Percentiles rank a stretch among this genome's conserved stretches.
These are phyloP conservation scores for Tulasnella sp. DNA, from an alignment of 768 basidiomycete genomes.

Conservation along the genomic window DNA sequence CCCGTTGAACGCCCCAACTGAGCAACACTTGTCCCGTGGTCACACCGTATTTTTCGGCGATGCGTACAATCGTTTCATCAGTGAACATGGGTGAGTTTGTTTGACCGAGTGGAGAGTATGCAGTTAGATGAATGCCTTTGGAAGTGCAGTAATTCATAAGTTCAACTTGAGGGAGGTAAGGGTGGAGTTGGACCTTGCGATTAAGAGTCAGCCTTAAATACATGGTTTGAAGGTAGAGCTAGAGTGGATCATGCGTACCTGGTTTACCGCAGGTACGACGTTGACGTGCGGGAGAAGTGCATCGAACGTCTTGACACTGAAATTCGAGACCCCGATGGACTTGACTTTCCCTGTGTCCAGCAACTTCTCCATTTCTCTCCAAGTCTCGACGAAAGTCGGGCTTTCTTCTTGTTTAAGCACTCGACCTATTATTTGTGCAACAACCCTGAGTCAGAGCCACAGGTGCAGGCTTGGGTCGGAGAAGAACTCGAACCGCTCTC, in stretches of 20 bases:
- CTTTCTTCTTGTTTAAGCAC: constrained; percentile 11
- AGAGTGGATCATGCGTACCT: constrained; percentile 41
- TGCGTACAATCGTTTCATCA: constrained; percentile 55
- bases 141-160: constrained; percentile 70
- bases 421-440: not conserved
- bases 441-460: not conserved
- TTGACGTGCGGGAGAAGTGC: constrained; percentile 72
- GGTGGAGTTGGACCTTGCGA: constrained; percentile 70
- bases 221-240: not conserved
- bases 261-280: constrained; percentile 77
- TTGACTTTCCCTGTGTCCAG: constrained; percentile 58
- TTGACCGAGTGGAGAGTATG: constrained; percentile 67
- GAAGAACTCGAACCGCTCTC: constrained; percentile 68
- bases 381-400: constrained; percentile 71
- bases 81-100: constrained; percentile 37
- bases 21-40: constrained; percentile 81
- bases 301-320: constrained; percentile 67
- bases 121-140: constrained; percentile 69
- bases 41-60: constrained; percentile 60
- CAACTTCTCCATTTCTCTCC: constrained; percentile 77
- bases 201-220: not conserved
- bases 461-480: not conserved
- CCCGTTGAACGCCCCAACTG: constrained; percentile 76
- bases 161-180: constrained; percentile 73
- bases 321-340: constrained; percentile 67